phyloP scores from a whole-genome alignment of 148 eudicot species.

The Amaranthus palmeri region DNA sequence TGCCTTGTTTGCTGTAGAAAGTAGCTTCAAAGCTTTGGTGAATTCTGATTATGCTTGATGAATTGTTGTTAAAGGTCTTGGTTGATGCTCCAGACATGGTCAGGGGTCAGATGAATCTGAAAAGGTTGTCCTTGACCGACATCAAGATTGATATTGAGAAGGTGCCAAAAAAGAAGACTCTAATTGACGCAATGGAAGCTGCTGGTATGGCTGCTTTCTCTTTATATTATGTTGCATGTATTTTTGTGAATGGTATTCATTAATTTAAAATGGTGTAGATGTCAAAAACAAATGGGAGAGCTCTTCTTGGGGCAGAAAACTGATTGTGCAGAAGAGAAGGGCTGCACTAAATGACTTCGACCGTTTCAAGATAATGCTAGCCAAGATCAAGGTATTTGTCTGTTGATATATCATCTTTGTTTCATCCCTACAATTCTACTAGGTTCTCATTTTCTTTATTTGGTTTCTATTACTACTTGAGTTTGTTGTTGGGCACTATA shows the following conservation, averaged over 20 bases:
- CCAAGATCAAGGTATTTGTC: constrained; percentile 59
- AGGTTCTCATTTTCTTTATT: too few relatives aligned
- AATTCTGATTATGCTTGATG: neutral
- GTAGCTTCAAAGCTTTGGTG: neutral
- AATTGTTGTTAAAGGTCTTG: constrained; percentile 36
- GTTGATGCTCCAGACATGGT: constrained; percentile 75
- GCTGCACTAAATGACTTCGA: constrained; percentile 65
- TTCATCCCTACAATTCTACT: neutral
- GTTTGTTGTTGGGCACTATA: too few relatives aligned
- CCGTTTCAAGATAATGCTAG: constrained; percentile 71
- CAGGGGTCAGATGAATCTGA: constrained; percentile 59
- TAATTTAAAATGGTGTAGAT: constrained; percentile 21
- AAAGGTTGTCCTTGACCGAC: constrained; percentile 61
- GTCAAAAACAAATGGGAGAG: constrained; percentile 74
- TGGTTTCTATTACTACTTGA: too few relatives aligned
- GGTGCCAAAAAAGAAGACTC: constrained; percentile 60
- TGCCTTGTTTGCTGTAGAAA: neutral
- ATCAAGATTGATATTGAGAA: constrained; percentile 56
- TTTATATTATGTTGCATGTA: neutral
- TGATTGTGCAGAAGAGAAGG: constrained; percentile 59
- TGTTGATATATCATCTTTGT: neutral
- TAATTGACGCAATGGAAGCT: constrained; percentile 75
- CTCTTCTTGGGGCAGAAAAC: constrained; percentile 69
- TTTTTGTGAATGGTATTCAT: neutral
- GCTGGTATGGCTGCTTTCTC: constrained; percentile 39